Evolutionary conservation across 139 green algal species (phyloP).

Genomic region (Nannochloris sp.): DNA sequence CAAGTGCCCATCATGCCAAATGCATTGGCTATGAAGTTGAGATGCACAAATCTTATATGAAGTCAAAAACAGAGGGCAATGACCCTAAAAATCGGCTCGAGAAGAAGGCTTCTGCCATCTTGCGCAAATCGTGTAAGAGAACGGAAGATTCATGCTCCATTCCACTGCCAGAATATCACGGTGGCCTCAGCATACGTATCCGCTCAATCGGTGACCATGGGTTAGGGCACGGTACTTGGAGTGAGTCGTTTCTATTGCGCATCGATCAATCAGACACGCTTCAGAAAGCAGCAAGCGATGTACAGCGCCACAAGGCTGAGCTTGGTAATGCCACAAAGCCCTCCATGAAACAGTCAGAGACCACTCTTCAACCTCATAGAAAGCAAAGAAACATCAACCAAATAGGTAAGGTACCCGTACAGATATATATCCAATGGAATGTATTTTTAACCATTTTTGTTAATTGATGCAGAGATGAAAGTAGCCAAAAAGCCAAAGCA

Average conservation of each 20-base stretch:
- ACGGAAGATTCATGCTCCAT: conserved; percentile 7
- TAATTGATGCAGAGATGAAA: too few species aligned
- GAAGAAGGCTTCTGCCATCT: not conserved
- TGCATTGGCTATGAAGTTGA: conserved; percentile 37
- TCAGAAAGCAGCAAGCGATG: too few species aligned
- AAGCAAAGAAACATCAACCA: not conserved
- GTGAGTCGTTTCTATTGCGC: conserved; percentile 12
- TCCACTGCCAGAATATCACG: not conserved
- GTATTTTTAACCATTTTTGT: too few species aligned
- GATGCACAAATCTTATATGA: not conserved
- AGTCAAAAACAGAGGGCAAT: too few species aligned
- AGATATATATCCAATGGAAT: too few species aligned
- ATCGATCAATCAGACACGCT: not conserved
- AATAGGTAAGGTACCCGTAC: not conserved
- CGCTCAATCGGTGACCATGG: conserved; percentile 42
- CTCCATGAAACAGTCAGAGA: not conserved
- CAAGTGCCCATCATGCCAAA: conserved; percentile 4
- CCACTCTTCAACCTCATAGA: not conserved
- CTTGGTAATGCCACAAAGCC: not conserved
- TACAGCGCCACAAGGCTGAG: too few species aligned
- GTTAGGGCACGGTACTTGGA: conserved; percentile 50
- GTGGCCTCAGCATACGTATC: conserved; percentile 32
- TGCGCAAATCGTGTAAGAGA: not conserved
- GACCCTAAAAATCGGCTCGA: too few species aligned
- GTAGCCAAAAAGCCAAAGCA: too few species aligned